phyloP scores from a whole-genome alignment of 345 rosid species.

The Eucalyptus erythrocorys region DNA sequence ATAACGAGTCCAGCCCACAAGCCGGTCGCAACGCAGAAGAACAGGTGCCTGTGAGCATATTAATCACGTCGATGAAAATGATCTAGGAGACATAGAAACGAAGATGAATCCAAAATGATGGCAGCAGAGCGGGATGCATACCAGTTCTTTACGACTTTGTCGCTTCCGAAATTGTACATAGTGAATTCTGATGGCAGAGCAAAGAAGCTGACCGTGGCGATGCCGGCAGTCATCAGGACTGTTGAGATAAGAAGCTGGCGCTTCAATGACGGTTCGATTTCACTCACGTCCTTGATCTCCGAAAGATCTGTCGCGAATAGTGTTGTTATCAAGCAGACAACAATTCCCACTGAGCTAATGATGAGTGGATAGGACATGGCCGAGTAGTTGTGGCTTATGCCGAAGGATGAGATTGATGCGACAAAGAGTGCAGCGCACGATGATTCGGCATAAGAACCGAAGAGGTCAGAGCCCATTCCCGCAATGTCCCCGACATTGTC shows the following conservation, averaged over 20 bases:
- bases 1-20: constrained; percentile 69
- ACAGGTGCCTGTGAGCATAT: constrained; percentile 34
- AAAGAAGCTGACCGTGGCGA: constrained; percentile 33
- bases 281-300: constrained; percentile 34
- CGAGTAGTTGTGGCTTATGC: constrained; percentile 31
- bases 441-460: constrained; percentile 63
- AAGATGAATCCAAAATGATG: background rate
- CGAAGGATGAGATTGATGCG: constrained; percentile 55
- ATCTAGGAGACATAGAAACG: background rate
- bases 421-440: constrained; percentile 67
- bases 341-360: constrained; percentile 50
- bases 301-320: constrained; percentile 50
- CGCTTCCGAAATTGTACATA: constrained; percentile 36
- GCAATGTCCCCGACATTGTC: constrained; percentile 72
- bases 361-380: constrained; percentile 58
- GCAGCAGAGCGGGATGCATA: background rate
- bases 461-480: constrained; percentile 70
- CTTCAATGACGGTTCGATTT: constrained; percentile 57
- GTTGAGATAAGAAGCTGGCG: constrained; percentile 61
- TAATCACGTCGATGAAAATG: background rate
- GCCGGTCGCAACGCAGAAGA: constrained; percentile 54
- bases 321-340: constrained; percentile 52
- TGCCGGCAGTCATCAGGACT: constrained; percentile 49
- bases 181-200: constrained; percentile 54
- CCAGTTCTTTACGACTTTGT: constrained; percentile 50